These are phyloP conservation scores for Penicillium sp. DNA, from an alignment of 2,329 filamentous ascomycete species.

Conservation along the genomic window DNA sequence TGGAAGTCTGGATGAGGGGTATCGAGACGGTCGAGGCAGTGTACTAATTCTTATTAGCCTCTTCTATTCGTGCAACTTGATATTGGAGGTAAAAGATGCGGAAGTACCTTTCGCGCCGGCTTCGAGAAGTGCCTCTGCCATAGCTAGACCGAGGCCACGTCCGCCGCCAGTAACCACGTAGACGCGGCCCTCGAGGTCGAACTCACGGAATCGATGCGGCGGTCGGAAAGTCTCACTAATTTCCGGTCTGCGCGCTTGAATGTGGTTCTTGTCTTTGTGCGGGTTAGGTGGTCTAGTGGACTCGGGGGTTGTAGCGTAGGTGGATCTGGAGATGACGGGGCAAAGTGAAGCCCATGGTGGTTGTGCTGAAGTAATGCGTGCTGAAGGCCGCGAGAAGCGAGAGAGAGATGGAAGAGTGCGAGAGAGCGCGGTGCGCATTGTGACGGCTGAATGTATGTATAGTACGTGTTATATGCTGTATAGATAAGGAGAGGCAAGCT, in stretches of 20 bases:
- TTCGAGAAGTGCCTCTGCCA: slow-evolving; percentile 54
- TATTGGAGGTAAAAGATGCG: background rate
- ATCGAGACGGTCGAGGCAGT: slow-evolving; percentile 54
- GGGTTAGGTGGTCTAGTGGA: slow-evolving; percentile 7
- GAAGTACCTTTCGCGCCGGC: slow-evolving; percentile 51
- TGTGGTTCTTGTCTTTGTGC: slow-evolving; percentile 32
- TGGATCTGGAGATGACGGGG: slow-evolving; percentile 27
- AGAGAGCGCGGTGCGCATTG: slow-evolving; percentile 25
- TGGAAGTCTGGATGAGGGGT: slow-evolving; percentile 51
- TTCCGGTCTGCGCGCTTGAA: slow-evolving; percentile 37
- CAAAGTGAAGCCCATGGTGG: slow-evolving; percentile 15
- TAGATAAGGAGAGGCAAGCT: background rate
- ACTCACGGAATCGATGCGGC: slow-evolving; percentile 46
- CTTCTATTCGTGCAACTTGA: background rate
- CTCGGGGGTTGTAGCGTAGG: slow-evolving; percentile 27
- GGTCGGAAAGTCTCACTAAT: slow-evolving; percentile 28
- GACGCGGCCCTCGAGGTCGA: slow-evolving; percentile 48
- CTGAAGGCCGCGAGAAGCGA: slow-evolving; percentile 8
- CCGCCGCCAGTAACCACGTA: slow-evolving; percentile 51
- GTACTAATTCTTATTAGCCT: slow-evolving; percentile 39
- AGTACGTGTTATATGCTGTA: slow-evolving; percentile 13
- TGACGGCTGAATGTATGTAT: slow-evolving; percentile 1
- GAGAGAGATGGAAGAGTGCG: slow-evolving; percentile 19
- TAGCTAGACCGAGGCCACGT: slow-evolving; percentile 49
- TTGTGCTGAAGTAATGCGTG: slow-evolving; percentile 17